Evolutionary conservation across 23 red algal species (phyloP).

Genomic region (Agarophyton chilense): DNA sequence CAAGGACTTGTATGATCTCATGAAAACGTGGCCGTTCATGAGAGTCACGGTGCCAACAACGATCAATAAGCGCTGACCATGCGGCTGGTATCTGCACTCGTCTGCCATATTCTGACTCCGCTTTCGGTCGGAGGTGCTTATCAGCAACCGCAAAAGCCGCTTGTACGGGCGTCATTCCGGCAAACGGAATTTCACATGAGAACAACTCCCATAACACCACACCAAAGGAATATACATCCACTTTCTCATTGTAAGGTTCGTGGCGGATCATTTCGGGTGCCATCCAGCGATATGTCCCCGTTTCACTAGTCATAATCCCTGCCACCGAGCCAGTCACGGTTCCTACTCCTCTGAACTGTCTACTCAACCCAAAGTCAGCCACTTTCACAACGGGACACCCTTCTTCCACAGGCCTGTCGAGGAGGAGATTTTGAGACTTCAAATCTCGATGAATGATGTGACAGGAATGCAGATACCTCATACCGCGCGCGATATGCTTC

Average conservation of each 20-base stretch:
- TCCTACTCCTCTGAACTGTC: slow-evolving; percentile 68
- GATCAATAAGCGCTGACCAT: slow-evolving; percentile 71
- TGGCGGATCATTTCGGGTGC: slow-evolving; percentile 97
- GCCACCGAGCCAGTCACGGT: slow-evolving; percentile 62
- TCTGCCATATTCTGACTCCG: slow-evolving; percentile 59
- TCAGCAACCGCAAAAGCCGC: slow-evolving; percentile 99
- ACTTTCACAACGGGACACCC: slow-evolving; percentile 82
- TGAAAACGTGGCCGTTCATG: slow-evolving; percentile 68
- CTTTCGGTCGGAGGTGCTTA: slow-evolving; percentile 85
- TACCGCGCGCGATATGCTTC: slow-evolving; percentile 82
- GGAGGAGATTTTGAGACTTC: slow-evolving; percentile 94
- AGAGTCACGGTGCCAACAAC: slow-evolving; percentile 77
- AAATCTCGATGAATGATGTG: slow-evolving; percentile 95
- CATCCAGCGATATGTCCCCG: slow-evolving; percentile 99
- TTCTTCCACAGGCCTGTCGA: slow-evolving; percentile 83
- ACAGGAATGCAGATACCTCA: slow-evolving; percentile 84
- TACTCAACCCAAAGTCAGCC: slow-evolving; percentile 90
- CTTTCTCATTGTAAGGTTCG: slow-evolving; percentile 96
- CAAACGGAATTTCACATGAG: slow-evolving; percentile 92
- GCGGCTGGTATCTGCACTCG: slow-evolving; percentile 59
- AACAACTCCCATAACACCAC: slow-evolving; percentile 97
- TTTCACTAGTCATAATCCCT: slow-evolving; percentile 95
- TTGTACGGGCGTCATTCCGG: slow-evolving; percentile 88
- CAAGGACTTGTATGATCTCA: slow-evolving; percentile 69
- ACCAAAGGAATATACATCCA: slow-evolving; percentile 92